Base-by-base conservation (phyloP, 1,139 yeast species). In the Sugiyamaella novakii region DNA sequence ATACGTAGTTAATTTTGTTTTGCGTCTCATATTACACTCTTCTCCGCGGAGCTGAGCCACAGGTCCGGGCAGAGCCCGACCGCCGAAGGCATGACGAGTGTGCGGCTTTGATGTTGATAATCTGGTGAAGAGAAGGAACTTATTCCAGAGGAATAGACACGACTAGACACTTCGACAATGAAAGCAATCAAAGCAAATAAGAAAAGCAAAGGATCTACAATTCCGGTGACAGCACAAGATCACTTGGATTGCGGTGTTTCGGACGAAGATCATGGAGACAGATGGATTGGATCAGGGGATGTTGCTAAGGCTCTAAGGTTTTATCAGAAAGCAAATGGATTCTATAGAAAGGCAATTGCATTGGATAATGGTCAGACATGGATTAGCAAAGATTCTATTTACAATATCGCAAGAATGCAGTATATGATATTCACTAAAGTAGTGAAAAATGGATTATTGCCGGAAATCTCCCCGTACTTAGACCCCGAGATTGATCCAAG, bases 271-370 rank as follows among this genome's bases (percentile, higher is more conserved):
- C 56, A 56, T 31, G 68, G 66, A 12, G 66, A 62, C 47, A 57
- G 67, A 31, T 63, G 67, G 67, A 51, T 61, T 19, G 54, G 52
- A n/a, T 58, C 64, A 2, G 61, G 62, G 2, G 67, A 63, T 49
- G 50, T 55, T n/a, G 57, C 64, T 30, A 63, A 63, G 48, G 67
- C 61, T 1, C 53, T 63, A 12, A 50, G 67, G 46, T 63, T 63
- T 50, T 63, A 61, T 42, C 60, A 59, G 45, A 41, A 60, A 22
- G 65, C 66, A 4, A 51, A 43, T 30, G 45, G 43, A 28, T 35
- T 53, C 43, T 63, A 63, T 44, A 22, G 45, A 12, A 42, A 37
- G 30, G 59, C 59, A 3, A 39, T 57, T 2, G 50, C 43, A 15
- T 47, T 54, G 11, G 56, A 51, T 22, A 36, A 43, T 14, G 43